A percentile compares a stretch with the other conserved stretches of the same genome.
phyloP scores from a whole-genome alignment of 2,329 filamentous ascomycete genomes.

The Neurospora sp. region DNA sequence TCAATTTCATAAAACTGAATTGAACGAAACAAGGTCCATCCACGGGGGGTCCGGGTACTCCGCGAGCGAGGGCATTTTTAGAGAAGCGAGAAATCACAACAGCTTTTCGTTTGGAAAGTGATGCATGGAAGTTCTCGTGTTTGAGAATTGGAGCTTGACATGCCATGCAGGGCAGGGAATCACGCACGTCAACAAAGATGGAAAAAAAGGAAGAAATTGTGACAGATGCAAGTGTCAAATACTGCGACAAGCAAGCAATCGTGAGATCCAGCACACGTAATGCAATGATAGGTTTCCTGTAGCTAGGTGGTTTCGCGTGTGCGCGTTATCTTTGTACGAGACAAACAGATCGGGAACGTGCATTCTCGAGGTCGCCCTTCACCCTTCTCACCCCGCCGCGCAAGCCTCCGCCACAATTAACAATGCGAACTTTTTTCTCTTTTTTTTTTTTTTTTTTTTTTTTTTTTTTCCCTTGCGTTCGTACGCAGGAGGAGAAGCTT shows the following conservation, averaged over 20 bases:
- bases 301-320: background rate
- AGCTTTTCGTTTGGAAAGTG: background rate
- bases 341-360: background rate
- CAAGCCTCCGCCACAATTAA: background rate
- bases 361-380: background rate
- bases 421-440: background rate
- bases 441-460: background rate
- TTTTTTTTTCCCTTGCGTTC: background rate
- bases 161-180: background rate
- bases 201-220: background rate
- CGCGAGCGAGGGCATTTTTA: background rate
- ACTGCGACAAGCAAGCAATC: background rate
- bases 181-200: background rate
- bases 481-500: background rate
- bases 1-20: background rate
- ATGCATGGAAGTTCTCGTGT: background rate
- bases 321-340: background rate
- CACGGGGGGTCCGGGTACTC: too few relatives aligned
- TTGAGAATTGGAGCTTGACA: background rate
- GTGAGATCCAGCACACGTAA: background rate
- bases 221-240: background rate
- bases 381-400: background rate
- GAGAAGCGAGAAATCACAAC: background rate
- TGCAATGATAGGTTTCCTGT: background rate
- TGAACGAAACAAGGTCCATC: background rate